These are phyloP conservation scores for Melanogaster broomeanus DNA, from an alignment of 768 basidiomycete genomes.

Conservation along the genomic window DNA sequence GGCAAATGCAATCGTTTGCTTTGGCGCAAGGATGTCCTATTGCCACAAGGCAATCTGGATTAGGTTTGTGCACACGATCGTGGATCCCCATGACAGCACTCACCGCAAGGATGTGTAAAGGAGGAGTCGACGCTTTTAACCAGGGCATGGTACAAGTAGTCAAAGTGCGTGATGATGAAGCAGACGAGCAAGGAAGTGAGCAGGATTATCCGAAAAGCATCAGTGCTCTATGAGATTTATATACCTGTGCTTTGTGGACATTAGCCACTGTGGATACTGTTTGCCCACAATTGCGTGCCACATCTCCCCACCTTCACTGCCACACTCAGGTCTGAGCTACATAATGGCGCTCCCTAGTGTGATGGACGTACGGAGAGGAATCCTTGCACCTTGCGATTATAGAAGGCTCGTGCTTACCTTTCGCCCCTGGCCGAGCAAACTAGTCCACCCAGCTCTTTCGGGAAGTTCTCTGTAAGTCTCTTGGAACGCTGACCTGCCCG, in stretches of 20 bases:
- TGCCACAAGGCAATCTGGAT: not conserved
- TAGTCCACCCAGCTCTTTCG: conserved; percentile 5
- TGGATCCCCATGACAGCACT: not conserved
- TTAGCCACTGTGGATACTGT: conserved; percentile 9
- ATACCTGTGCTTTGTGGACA: conserved; percentile 13
- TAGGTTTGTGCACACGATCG: not conserved
- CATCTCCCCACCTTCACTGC: conserved; percentile 3
- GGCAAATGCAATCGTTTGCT: not conserved
- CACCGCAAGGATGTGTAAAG: conserved; percentile 8
- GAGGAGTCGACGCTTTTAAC: not conserved
- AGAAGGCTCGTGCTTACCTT: not conserved
- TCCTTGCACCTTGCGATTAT: not conserved
- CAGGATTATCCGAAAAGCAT: not conserved
- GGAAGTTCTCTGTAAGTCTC: conserved; percentile 5
- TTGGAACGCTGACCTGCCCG: not conserved
- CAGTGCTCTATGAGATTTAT: conserved; percentile 3
- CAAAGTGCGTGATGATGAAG: not conserved
- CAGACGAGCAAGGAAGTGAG: not conserved
- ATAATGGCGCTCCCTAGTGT: not conserved
- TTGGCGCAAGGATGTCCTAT: conserved; percentile 10
- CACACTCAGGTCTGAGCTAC: not conserved
- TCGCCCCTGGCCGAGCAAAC: not conserved
- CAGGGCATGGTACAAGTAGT: conserved; percentile 10
- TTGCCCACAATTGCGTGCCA: conserved; percentile 6
- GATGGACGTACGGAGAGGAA: not conserved